Percentiles rank a stretch among this genome's conserved stretches.
Conservation (phyloP, 2,329 filamentous ascomycete species). For the Pseudogymnoascus sp. region DNA sequence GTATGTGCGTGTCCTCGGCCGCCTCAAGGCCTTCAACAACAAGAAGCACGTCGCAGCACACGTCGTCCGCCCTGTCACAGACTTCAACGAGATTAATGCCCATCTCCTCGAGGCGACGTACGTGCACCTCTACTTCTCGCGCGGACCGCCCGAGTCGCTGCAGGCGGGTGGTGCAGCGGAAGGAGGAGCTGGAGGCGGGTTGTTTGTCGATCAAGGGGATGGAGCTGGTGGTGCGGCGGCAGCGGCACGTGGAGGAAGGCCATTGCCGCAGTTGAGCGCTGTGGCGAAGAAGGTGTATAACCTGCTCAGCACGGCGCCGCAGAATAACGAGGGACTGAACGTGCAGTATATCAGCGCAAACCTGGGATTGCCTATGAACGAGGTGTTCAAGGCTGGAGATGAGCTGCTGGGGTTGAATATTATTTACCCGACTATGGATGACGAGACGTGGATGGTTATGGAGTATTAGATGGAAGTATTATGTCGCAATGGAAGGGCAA, state of each 20-base stretch:
- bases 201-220: conserved; percentile 30
- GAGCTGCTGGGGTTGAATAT: conserved; percentile 67
- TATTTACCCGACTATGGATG: conserved; percentile 88
- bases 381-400: conserved; percentile 71
- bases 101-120: conserved; percentile 86
- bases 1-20: conserved; percentile 81
- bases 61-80: conserved; percentile 68
- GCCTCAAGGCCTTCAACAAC: conserved; percentile 74
- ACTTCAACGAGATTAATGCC: conserved; percentile 89
- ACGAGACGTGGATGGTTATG: conserved; percentile 82
- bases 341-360: conserved; percentile 65
- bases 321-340: conserved; percentile 77
- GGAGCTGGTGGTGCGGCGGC: conserved; percentile 28
- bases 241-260: conserved; percentile 23
- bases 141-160: conserved; percentile 47
- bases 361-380: conserved; percentile 57
- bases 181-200: conserved; percentile 24
- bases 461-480: conserved; percentile 44
- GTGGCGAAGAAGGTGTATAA: conserved; percentile 64
- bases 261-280: conserved; percentile 39
- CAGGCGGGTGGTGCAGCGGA: conserved; percentile 31
- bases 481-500: not conserved
- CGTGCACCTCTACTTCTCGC: conserved; percentile 76
- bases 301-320: conserved; percentile 57
- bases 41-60: conserved; percentile 76